These are phyloP conservation scores for Fusarium euwallaceae DNA, from an alignment of 2,329 filamentous ascomycete species.

Conservation along the genomic window DNA sequence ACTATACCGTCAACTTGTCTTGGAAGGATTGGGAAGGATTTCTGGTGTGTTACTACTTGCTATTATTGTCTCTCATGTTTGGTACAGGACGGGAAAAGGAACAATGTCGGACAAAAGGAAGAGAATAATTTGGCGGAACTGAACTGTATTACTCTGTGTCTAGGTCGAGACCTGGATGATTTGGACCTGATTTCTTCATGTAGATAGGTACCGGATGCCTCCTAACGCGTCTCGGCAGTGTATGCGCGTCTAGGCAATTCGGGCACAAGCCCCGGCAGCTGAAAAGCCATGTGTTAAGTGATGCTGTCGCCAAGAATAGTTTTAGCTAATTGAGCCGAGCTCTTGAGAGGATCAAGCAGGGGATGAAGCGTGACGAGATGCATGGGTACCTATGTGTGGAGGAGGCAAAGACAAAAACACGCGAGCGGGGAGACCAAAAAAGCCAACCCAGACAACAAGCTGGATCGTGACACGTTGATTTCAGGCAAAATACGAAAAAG, in stretches of 20 bases:
- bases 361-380: neutral
- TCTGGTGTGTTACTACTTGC: constrained; percentile 5
- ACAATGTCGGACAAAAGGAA: neutral
- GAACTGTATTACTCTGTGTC: neutral
- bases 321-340: neutral
- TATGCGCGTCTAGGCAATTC: neutral
- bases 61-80: constrained; percentile 7
- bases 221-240: neutral
- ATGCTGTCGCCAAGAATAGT: neutral
- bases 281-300: neutral
- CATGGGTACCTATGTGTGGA: constrained; percentile 2
- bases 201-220: constrained; percentile 6
- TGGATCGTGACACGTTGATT: neutral
- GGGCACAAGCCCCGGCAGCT: neutral
- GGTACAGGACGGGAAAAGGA: constrained; percentile 24
- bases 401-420: neutral
- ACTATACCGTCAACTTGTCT: neutral
- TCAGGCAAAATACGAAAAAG: neutral
- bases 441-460: neutral
- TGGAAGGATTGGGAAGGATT: neutral
- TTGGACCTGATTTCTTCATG: neutral
- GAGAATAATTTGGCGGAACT: neutral
- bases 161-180: neutral
- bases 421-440: neutral
- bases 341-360: neutral